Base-by-base conservation (phyloP, 208 protist genomes). In the Wallacemonas sp. region DNA sequence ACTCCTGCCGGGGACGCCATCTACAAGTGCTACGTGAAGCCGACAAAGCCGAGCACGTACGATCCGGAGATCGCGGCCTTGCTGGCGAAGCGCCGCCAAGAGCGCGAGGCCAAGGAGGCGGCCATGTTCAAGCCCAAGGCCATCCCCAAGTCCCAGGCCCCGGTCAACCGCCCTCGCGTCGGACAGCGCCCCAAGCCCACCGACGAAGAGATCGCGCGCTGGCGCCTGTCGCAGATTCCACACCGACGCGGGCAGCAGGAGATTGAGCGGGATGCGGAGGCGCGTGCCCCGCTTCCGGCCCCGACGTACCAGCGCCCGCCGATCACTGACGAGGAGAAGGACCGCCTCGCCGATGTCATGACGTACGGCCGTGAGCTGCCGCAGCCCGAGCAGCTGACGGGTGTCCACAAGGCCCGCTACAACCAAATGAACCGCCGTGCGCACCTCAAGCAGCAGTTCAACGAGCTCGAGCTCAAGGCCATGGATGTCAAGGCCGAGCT, bases 1-100 rank as follows among this genome's bases (percentile, higher is more conserved):
- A 93, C 91, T 7, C 79, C 91, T 2, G 88, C 91, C 2, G 91
- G 91, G 0, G 85, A 91, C 33, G 91, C 91, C n/a, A 91, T 96
- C 41, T 93, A 91, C 74, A 79, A 79, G 61, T 94, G 86, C 72
- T 96, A 96, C 74, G 76, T 72, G 28, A 67, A 74, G 10, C 87
- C 87, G 0, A 73, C 61, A 1, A 96, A 94, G 68, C 76, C 81
- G 38, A 92, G 84, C 74, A 96, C 91, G 2, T 70, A 93, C 2
- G 91, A 96, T 42, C 87, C 86, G 1, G 71, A 91, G 61, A 81
- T 96, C 18, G 81, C 86, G 1, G 81, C 76, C 3, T 57, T 76
- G 22, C 67, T 93, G 25, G 76, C 83, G 18, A 78, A 77, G 54
- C 66, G 76, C 48, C 71, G 88, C 11, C 46, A 80, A 41, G 81